These are phyloP conservation scores for Trametes meyenii DNA, from an alignment of 768 basidiomycete species.

Conservation along the genomic window DNA sequence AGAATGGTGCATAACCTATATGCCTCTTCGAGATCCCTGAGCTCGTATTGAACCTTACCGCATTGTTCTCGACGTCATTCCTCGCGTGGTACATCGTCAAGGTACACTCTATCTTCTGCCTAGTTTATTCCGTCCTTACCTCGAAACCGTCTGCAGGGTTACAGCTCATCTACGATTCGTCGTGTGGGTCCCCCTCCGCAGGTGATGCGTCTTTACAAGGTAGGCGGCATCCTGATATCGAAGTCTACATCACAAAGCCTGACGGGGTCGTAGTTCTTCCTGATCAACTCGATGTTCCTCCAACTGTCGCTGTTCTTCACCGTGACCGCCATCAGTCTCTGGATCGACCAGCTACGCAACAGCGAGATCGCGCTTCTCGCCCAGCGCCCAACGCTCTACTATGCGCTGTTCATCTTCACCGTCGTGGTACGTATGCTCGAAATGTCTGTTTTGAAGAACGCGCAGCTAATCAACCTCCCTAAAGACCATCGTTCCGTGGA, in stretches of 20 bases:
- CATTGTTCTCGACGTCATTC: conserved; percentile 43
- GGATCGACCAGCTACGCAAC: conserved; percentile 56
- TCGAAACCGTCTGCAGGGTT: conserved; percentile 36
- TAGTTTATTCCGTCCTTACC: neutral
- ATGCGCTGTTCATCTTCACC: conserved; percentile 48
- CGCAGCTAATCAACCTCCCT: neutral
- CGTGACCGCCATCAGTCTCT: conserved; percentile 52
- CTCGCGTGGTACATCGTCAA: conserved; percentile 51
- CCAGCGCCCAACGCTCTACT: conserved; percentile 43
- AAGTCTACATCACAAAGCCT: neutral
- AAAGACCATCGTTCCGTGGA: conserved; percentile 55
- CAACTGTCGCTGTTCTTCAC: conserved; percentile 59
- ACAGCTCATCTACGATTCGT: conserved; percentile 50
- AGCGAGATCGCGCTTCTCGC: conserved; percentile 49
- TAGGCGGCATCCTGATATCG: conserved; percentile 21
- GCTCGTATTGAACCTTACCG: conserved; percentile 47
- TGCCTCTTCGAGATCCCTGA: conserved; percentile 47
- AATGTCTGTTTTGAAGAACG: too few species aligned
- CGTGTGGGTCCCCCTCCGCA: conserved; percentile 55
- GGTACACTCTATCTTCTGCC: conserved; percentile 28
- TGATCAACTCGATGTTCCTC: conserved; percentile 55
- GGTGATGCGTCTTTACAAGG: conserved; percentile 54
- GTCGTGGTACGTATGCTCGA: conserved; percentile 40
- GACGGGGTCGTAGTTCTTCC: conserved; percentile 46
- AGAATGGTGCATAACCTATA: neutral